Evolutionary conservation across 495 filamentous ascomycete species (phyloP), one percentile per base, ranked within the genome.

Genomic region (Entonaema liquescens): DNA sequence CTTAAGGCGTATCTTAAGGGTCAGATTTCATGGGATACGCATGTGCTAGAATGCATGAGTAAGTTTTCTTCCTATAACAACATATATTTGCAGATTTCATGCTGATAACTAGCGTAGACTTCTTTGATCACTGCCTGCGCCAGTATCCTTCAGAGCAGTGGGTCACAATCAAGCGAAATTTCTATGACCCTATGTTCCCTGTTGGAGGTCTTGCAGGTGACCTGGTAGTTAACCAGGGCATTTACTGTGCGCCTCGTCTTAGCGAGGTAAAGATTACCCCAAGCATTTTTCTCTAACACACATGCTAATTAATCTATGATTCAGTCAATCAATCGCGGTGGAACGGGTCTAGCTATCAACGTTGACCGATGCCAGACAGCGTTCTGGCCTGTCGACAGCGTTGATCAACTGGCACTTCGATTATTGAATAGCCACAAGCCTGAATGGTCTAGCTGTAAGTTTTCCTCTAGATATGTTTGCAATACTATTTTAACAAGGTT

Each of bases 71-170:
- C 13, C 23, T 23, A 12, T 13, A n/a, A n/a, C 53, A 1, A 5
- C 15, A 19, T 44, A 8, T 25, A 25, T 29, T 5, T 49, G 52
- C 21, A 54, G 23, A 60, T 21, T 56, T 35, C n/a, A n/a, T n/a
- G n/a, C n/a, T n/a, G n/a, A n/a, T n/a, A n/a, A n/a, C n/a, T n/a
- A n/a, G n/a, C n/a, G 2, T 83, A 77, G 86, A 91, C 76, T 96
- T 97, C 78, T 81, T 98, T 2, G 95, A 99, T 67, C 95, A 99
- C 75, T 80, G 93, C 19, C 79, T 99, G 38, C 93, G 95, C 12
- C 89, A 97, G 79, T 79, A 75, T 2, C 93, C 95, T 0, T 88
- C 88, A 0, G 81, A 85, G 66, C 78, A 82, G 6, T 89, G 89
- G 73, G 84, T 87, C 1, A 80, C 85, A 0, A 88, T 96, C 73